A percentile compares a stretch with the other conserved stretches of the same genome.
Evolutionary conservation across 306 rosid genomes (phyloP).

Genomic region (Glycyrrhiza uralensis): DNA sequence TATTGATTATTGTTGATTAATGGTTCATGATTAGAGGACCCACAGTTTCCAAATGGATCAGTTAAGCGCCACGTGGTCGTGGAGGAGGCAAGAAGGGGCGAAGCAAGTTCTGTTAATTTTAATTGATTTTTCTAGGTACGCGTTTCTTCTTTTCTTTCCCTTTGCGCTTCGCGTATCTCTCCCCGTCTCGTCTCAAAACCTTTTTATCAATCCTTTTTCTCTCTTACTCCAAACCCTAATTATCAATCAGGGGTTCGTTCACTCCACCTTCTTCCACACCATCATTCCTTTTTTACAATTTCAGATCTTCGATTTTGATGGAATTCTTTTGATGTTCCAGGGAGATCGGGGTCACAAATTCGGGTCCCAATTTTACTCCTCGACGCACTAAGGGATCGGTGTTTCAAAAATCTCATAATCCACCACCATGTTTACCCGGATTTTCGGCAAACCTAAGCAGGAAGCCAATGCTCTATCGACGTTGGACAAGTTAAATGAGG

Average conservation of each 20-base stretch:
- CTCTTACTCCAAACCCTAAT: conserved; percentile 17
- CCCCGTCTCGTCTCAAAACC: neutral
- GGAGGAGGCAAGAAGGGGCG: neutral
- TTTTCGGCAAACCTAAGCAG: conserved; percentile 81
- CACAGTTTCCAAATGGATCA: too few species aligned
- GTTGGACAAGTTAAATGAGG: conserved; percentile 89
- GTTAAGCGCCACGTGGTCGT: too few species aligned
- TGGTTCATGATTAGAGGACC: too few species aligned
- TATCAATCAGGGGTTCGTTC: conserved; percentile 11
- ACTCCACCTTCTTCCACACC: neutral
- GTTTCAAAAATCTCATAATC: conserved; percentile 33
- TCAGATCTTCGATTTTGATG: neutral
- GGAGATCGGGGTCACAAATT: neutral
- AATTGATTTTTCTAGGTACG: neutral
- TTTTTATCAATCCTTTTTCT: neutral
- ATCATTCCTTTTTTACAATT: neutral
- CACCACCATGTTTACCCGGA: conserved; percentile 72
- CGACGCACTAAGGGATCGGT: conserved; percentile 33
- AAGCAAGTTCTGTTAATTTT: neutral
- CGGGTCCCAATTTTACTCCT: neutral
- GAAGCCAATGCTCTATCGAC: conserved; percentile 66
- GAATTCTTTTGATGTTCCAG: neutral
- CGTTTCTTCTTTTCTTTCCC: neutral
- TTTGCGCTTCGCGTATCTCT: neutral
- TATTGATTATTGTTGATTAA: too few species aligned